Percentiles rank a stretch among this genome's conserved stretches.
Evolutionary conservation across 2,329 filamentous ascomycete species (phyloP).

Genomic region (Zopfia rhizophila): DNA sequence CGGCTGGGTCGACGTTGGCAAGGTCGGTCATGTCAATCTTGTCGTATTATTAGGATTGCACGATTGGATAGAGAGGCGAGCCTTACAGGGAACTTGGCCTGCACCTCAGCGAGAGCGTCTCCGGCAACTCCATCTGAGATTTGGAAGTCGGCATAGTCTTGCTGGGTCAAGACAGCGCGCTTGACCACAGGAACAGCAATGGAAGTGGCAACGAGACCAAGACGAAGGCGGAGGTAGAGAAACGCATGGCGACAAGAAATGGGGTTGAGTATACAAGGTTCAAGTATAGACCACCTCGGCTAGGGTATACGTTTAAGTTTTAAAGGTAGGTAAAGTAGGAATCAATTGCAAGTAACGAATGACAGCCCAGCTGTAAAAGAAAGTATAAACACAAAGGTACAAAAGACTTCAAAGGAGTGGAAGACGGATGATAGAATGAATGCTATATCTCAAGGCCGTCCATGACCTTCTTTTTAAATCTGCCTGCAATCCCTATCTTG

Average conservation of each 20-base stretch:
- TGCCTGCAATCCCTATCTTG: not conserved
- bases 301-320: slow-evolving; percentile 2
- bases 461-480: slow-evolving; percentile 1
- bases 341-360: slow-evolving; percentile 16
- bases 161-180: slow-evolving; percentile 30
- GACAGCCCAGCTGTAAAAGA: slow-evolving; percentile 24
- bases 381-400: slow-evolving; percentile 6
- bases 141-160: slow-evolving; percentile 55
- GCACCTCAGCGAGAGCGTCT: slow-evolving; percentile 64
- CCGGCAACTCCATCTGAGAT: slow-evolving; percentile 64
- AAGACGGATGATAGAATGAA: slow-evolving; percentile 10
- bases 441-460: not conserved
- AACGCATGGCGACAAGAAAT: slow-evolving; percentile 43
- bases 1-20: slow-evolving; percentile 58
- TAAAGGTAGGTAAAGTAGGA: not conserved
- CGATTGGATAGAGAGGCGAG: slow-evolving; percentile 1
- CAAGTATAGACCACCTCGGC: slow-evolving; percentile 6
- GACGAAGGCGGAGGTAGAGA: slow-evolving; percentile 37
- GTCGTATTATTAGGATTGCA: not conserved
- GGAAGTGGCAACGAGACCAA: slow-evolving; percentile 37
- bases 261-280: slow-evolving; percentile 5
- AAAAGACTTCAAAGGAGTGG: slow-evolving; percentile 4
- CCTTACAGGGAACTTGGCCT: slow-evolving; percentile 64
- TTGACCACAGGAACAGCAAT: slow-evolving; percentile 37
- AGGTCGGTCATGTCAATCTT: slow-evolving; percentile 59